Evolutionary conservation across 1,284 basidiomycete species (phyloP), one percentile per base, ranked within the genome.

Genomic region (Sanghuangporus baumii): DNA sequence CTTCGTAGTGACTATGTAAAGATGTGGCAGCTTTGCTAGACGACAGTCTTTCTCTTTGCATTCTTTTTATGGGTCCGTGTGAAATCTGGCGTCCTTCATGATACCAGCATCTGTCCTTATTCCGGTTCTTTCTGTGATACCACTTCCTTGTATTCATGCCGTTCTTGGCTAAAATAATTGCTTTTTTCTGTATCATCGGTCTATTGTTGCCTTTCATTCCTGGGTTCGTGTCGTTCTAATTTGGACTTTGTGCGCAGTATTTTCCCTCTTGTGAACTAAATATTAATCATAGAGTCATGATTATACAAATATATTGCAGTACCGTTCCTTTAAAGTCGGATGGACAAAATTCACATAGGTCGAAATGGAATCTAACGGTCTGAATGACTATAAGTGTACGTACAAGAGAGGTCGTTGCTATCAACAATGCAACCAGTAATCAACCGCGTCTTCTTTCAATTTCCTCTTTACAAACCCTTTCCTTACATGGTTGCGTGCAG

Each of bases 21-120:
- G 75, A 88, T 89, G 84, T 88, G 84, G 84, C 77, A 79, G 66
- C 67, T 75, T 7, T 77, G 75, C 54, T 74, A 66, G 69, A n/a
- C 36, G 18, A 14, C 48, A 20, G 43, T 1, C 16, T n/a, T 26
- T 18, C 47, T 9, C 48, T 9, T 51, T 14, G 1, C 26, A 23
- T 23, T 51, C 48, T 6, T 31, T 51, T 31, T 23, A 7, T 26
- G 48, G n/a, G 26, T 54, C 51, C 31, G 31, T 26, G 38, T 20
- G 20, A 23, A 23, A 3, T 14, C 12, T 23, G 7, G 14, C 2
- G 6, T 5, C n/a, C 26, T 31, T 23, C 26, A 12, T 51, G 12
- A 8, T 23, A 8, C 20, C 23, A 23, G 3, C 26, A 51, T 12
- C 18, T 23, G 2, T 26, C 20, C 7, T 5, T 34, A 12, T n/a